A percentile compares a stretch with the other conserved stretches of the same genome.
Conservation (phyloP, 164 flowering plant species). For the Brasenia schreberi region DNA sequence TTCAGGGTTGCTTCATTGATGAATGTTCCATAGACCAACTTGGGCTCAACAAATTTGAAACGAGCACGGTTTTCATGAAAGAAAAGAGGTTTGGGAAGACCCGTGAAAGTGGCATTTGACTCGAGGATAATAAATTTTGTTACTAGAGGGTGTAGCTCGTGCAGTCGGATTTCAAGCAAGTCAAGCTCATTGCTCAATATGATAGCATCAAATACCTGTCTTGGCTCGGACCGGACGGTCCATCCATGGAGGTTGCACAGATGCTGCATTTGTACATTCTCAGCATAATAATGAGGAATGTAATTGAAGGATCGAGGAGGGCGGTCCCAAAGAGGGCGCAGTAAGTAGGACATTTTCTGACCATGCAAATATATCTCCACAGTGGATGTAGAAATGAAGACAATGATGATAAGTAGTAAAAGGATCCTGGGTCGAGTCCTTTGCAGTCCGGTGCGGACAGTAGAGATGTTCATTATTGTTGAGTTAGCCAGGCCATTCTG, state of each 20-base stretch:
- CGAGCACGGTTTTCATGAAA: constrained; percentile 38
- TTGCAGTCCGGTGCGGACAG: no score
- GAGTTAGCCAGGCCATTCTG: no score
- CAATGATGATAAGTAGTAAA: no score
- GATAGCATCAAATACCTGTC: constrained; percentile 90
- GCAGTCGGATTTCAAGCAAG: constrained; percentile 63
- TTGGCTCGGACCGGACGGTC: constrained; percentile 66
- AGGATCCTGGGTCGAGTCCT: no score
- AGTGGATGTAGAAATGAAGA: constrained; percentile 37
- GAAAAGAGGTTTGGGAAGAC: constrained; percentile 50
- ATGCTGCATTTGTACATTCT: constrained; percentile 78
- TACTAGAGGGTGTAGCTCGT: constrained; percentile 67
- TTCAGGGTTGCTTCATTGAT: constrained; percentile 53
- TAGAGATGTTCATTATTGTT: no score
- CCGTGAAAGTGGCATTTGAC: constrained; percentile 86
- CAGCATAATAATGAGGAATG: constrained; percentile 78
- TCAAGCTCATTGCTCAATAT: constrained; percentile 82
- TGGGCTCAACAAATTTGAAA: constrained; percentile 61
- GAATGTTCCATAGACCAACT: constrained; percentile 71
- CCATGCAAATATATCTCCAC: constrained; percentile 58
- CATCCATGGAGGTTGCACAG: constrained; percentile 88
- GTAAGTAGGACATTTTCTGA: constrained; percentile 78
- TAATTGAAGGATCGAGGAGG: constrained; percentile 72
- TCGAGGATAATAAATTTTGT: constrained; percentile 81
- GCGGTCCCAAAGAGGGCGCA: constrained; percentile 79